Evolutionary conservation across 768 basidiomycete genomes (phyloP), one percentile per base, ranked within the genome.

Genomic region (Crucibulum laeve): DNA sequence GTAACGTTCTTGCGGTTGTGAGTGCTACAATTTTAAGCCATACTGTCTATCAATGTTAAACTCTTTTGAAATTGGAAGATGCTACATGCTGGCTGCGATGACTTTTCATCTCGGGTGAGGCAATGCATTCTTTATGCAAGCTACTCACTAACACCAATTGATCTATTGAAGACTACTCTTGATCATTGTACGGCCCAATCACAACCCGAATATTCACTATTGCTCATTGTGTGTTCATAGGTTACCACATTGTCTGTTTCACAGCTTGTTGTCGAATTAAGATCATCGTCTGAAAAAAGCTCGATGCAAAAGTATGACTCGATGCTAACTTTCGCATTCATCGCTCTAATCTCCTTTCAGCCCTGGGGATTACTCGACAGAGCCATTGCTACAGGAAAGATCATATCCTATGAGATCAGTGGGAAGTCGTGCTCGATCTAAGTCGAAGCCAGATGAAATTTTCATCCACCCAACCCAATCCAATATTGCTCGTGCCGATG

Each of bases 41-140:
- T n/a, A 10, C 14, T 25, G 14, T 25, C 18, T 19, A 21, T 13
- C 35, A 13, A 23, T n/a, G n/a, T 17, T 23, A 26, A 34, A 35
- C 21, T 23, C 25, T 14, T 42, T 24, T 22, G 4, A 37, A 4
- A 21, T 13, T 30, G 4, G 15, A n/a, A 87, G 84, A 43, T 61
- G 76, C 47, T 87, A 87, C 54, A 87, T 88, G 84, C 70, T 88
- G 13, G 66, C 82, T 40, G 74, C 80, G 19, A 87, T 87, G 83
- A 78, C 84, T 17, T 77, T 82, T 49, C 76, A 85, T 43, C 44
- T 78, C n/a, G 75, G 81, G 85, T 86, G 54, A 60, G 83, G 70
- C 7, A 2, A n/a, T 32, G 22, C 28, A 25, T 22, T 15, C 4
- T 41, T 18, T n/a, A n/a, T n/a, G n/a, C n/a, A n/a, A n/a, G 17